A percentile compares a stretch with the other conserved stretches of the same genome.
These are phyloP conservation scores for Fusarium anthophilum DNA, from an alignment of 2,329 filamentous ascomycete genomes.

Conservation along the genomic window DNA sequence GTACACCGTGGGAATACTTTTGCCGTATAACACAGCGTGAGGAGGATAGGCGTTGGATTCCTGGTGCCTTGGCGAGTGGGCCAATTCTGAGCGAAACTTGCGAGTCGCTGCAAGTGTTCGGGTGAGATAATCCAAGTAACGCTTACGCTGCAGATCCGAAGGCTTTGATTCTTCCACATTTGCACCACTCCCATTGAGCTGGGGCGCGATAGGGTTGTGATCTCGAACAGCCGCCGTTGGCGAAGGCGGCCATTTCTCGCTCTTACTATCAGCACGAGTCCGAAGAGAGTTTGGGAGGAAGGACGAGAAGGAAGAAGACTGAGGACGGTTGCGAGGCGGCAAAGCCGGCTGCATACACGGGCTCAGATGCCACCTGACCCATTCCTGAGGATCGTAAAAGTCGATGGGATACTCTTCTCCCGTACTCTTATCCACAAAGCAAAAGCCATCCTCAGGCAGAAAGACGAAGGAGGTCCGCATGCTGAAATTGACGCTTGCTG, in stretches of 20 bases:
- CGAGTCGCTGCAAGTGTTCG: slow-evolving; percentile 78
- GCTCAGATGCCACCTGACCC: slow-evolving; percentile 81
- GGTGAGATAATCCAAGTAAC: slow-evolving; percentile 71
- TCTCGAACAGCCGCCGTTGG: slow-evolving; percentile 48
- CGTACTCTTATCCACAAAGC: slow-evolving; percentile 85
- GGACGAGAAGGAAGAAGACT: slow-evolving; percentile 57
- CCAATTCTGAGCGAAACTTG: slow-evolving; percentile 79
- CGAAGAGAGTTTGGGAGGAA: slow-evolving; percentile 58
- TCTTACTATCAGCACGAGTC: slow-evolving; percentile 55
- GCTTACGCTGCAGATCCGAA: slow-evolving; percentile 42
- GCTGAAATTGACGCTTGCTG: slow-evolving; percentile 92
- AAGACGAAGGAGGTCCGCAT: slow-evolving; percentile 87
- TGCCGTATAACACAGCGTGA: slow-evolving; percentile 84
- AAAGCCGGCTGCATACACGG: slow-evolving; percentile 78
- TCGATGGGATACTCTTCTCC: slow-evolving; percentile 83
- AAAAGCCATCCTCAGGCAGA: slow-evolving; percentile 85
- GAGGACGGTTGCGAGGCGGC: slow-evolving; percentile 61
- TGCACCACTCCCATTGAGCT: slow-evolving; percentile 36
- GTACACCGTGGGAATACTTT: slow-evolving; percentile 85
- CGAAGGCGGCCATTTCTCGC: slow-evolving; percentile 45
- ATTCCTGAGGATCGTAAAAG: slow-evolving; percentile 82
- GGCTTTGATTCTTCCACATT: slow-evolving; percentile 37
- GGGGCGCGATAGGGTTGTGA: slow-evolving; percentile 42
- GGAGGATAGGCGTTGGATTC: slow-evolving; percentile 82
- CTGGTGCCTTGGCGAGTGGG: slow-evolving; percentile 67